Base-by-base conservation (phyloP, 2,329 filamentous ascomycete genomes). In the Verticillium zaregamsianum region DNA sequence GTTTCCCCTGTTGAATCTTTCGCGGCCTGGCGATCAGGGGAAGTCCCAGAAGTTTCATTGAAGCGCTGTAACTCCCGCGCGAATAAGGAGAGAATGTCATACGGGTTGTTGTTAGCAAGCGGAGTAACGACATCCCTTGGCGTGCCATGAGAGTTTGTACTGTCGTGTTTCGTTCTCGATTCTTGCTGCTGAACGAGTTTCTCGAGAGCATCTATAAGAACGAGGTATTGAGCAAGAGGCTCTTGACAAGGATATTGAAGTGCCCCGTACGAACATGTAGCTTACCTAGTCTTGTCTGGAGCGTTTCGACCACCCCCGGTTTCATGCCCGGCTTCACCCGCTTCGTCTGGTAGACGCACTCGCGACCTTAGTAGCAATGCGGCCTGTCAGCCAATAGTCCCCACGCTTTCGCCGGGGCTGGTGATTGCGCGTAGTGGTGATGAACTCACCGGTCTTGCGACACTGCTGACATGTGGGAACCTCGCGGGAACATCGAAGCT, bases 301-400 rank as follows among this genome's bases (percentile, higher is more conserved):
- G 62, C 37, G 68, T 71, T 39, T 77, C 74, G 28, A 78, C 68
- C 1, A 73, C 75, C 1, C 76, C 76, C 11, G 68, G 65, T 62
- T 76, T 76, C 61, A 78, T 69, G 3, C 75, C 74, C 4, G 76
- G 76, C 61, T 74, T 77, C 2, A 66, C 67, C 35, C 69, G 68
- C 62, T 71, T 74, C 2, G 66, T 59, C 28, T 72, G 69, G 60
- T 76, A 77, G 11, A 69, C 57, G 60, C 74, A 76, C 33, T 64
- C 64, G 59, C 61, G 59, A 17, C 61, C 65, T 68, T n/a, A 0
- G 15, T 33, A 0, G 9, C 15, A 20, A 25, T 12, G 32, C 55
- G n/a, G 2, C 25, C 40, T 61, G 33, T 59, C 37, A 11, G 56
- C 25, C 9, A 31, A 39, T 31, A 0, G 12, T 52, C 28, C 28